Evolutionary conservation across 164 flowering plant genomes (phyloP).

Genomic region (Euptelea pleiosperma): DNA sequence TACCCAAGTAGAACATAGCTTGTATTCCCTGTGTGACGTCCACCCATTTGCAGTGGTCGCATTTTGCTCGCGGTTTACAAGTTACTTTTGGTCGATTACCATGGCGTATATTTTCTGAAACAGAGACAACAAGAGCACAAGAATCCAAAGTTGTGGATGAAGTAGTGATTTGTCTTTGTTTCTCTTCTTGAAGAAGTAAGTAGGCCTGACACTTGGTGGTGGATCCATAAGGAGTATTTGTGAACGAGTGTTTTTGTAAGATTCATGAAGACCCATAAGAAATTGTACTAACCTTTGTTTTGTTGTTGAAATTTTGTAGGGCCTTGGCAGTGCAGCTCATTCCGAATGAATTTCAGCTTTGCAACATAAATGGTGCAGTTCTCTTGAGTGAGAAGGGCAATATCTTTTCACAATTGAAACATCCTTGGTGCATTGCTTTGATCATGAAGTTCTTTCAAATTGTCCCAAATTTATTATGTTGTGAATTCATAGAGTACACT

Average conservation of each 20-base stretch:
- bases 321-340: neutral
- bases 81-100: too few relatives aligned
- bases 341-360: neutral
- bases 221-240: neutral
- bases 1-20: too few relatives aligned
- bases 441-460: neutral
- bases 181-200: neutral
- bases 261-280: neutral
- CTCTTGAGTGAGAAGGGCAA: neutral
- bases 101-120: too few relatives aligned
- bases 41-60: too few relatives aligned
- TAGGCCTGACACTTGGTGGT: neutral
- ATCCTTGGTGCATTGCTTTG: neutral
- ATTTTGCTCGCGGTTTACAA: too few relatives aligned
- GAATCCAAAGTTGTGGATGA: too few relatives aligned
- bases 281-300: neutral
- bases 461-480: neutral
- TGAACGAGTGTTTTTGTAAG: neutral
- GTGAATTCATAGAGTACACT: neutral
- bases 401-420: neutral
- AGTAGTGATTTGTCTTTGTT: too few relatives aligned
- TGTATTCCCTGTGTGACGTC: too few relatives aligned
- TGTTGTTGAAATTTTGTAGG: neutral
- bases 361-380: neutral
- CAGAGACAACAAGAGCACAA: too few relatives aligned